phyloP scores from a whole-genome alignment of 495 filamentous ascomycete species.

The Penicillium odoratum region DNA sequence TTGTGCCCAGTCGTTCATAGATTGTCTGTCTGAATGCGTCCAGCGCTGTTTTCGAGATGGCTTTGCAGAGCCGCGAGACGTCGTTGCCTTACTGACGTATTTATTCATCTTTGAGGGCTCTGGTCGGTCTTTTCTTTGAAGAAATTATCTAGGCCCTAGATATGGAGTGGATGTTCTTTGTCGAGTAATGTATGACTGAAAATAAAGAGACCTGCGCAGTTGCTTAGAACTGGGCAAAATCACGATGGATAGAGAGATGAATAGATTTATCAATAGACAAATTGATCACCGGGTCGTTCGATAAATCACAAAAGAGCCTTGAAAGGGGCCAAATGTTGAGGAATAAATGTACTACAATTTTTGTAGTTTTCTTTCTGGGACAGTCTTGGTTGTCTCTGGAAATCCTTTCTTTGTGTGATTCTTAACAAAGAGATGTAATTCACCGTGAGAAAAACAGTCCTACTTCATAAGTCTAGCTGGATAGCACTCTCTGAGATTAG shows the following conservation, averaged over 20 bases:
- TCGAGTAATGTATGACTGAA: neutral
- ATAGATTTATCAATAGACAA: neutral
- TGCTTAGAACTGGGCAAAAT: neutral
- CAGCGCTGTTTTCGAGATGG: neutral
- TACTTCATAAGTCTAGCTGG: neutral
- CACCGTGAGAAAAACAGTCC: neutral
- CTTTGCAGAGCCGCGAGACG: neutral
- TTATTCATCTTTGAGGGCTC: neutral
- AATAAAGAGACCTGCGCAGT: neutral
- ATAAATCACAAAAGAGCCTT: too few relatives aligned
- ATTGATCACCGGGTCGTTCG: too few relatives aligned
- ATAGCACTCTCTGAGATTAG: too few relatives aligned
- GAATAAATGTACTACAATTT: neutral
- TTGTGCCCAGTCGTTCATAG: neutral
- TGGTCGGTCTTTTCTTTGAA: too few relatives aligned
- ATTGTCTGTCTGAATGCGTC: neutral
- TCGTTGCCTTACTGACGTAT: neutral
- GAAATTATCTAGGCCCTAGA: neutral
- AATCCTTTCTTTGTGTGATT: neutral
- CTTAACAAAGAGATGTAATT: neutral
- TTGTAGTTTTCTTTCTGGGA: neutral
- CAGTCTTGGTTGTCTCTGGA: too few relatives aligned
- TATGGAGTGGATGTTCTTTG: neutral
- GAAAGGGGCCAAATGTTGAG: neutral
- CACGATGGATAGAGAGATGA: neutral